Evolutionary conservation across 768 basidiomycete genomes (phyloP).

Genomic region (Calocybe cyanea): DNA sequence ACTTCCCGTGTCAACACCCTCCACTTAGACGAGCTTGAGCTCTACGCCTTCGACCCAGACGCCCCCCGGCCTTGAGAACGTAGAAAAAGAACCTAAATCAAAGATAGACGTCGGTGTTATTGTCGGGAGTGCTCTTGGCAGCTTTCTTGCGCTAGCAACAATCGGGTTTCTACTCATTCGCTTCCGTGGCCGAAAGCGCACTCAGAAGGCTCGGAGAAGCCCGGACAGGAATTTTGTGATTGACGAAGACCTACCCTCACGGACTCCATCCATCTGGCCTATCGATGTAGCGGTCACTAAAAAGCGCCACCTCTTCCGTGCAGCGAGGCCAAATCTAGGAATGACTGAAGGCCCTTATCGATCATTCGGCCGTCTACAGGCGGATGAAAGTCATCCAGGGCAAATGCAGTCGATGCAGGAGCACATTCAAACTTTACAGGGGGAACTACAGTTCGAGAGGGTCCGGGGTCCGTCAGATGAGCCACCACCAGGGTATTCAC

Average conservation of each 20-base stretch:
- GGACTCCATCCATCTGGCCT: too few species aligned
- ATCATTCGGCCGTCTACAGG: too few species aligned
- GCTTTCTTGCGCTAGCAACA: slow-evolving; percentile 4
- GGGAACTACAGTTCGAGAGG: slow-evolving; percentile 7
- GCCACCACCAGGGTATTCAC: slow-evolving; percentile 13
- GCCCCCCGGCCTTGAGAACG: neutral
- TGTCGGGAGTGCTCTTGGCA: slow-evolving; percentile 8
- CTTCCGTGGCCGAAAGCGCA: neutral
- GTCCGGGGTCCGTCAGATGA: slow-evolving; percentile 13
- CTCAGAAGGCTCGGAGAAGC: too few species aligned
- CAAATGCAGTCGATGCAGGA: slow-evolving; percentile 12
- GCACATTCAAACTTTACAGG: slow-evolving; percentile 6
- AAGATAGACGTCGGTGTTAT: slow-evolving; percentile 8
- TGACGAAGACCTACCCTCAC: too few species aligned
- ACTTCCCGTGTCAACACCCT: too few species aligned
- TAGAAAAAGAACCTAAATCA: neutral
- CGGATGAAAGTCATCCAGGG: too few species aligned
- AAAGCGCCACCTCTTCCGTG: too few species aligned
- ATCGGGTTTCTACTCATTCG: slow-evolving; percentile 2
- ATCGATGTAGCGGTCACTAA: too few species aligned
- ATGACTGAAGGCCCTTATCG: too few species aligned
- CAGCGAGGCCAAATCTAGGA: too few species aligned
- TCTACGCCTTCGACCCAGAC: neutral
- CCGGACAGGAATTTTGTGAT: too few species aligned
- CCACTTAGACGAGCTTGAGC: too few species aligned